Evolutionary conservation across 1,284 basidiomycete species (phyloP).

Genomic region (Trametes sp.): DNA sequence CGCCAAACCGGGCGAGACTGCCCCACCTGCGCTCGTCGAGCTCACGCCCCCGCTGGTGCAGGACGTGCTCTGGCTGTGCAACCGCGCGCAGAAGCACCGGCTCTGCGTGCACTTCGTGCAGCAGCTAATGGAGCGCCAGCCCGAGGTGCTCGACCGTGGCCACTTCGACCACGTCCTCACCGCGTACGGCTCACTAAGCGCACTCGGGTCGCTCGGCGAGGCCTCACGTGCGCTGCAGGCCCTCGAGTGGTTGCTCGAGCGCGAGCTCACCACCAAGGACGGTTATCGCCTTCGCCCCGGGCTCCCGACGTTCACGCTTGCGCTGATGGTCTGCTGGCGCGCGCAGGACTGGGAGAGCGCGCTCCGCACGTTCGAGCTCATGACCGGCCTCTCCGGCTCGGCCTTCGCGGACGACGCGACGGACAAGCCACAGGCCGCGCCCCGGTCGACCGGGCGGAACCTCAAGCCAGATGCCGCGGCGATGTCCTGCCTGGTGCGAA

Average conservation of each 20-base stretch:
- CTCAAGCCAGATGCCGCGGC: conserved; percentile 55
- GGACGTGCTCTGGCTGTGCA: conserved; percentile 64
- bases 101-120: conserved; percentile 63
- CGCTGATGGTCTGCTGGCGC: conserved; percentile 65
- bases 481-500: conserved; percentile 60
- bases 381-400: conserved; percentile 65
- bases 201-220: conserved; percentile 41
- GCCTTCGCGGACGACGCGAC: conserved; percentile 57
- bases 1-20: conserved; percentile 50
- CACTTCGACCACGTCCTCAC: conserved; percentile 68
- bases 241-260: conserved; percentile 72
- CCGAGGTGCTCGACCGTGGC: conserved; percentile 50
- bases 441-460: neutral
- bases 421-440: conserved; percentile 12
- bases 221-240: conserved; percentile 56
- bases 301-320: conserved; percentile 58
- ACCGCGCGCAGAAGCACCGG: conserved; percentile 51
- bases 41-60: conserved; percentile 57
- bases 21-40: conserved; percentile 46
- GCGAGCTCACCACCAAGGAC: conserved; percentile 46
- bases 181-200: conserved; percentile 55
- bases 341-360: conserved; percentile 67
- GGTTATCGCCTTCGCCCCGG: conserved; percentile 52
- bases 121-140: conserved; percentile 55
- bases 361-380: conserved; percentile 63